Percentiles rank a stretch among this genome's conserved stretches.
Evolutionary conservation across 1,284 basidiomycete genomes (phyloP).

Genomic region (Amylostereum areolatum): DNA sequence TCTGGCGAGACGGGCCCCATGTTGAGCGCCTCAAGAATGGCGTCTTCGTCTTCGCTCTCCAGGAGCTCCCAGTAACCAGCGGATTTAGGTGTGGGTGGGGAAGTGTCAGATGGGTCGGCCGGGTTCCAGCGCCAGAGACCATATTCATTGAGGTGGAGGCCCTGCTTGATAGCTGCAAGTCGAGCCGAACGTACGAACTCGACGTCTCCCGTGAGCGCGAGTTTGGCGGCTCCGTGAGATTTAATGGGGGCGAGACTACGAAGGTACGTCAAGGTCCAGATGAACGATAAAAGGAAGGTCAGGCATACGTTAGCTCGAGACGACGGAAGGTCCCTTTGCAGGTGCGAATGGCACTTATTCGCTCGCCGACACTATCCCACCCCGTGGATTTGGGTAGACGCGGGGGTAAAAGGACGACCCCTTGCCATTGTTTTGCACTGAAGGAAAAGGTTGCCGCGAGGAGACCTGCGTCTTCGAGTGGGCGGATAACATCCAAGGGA

Average conservation of each 20-base stretch:
- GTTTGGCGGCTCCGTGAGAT: conserved; percentile 20
- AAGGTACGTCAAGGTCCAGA: neutral
- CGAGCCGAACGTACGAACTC: conserved; percentile 18
- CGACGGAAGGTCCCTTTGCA: conserved; percentile 9
- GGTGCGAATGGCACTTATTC: conserved; percentile 9
- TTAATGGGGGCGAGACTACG: conserved; percentile 19
- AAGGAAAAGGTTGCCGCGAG: conserved; percentile 1
- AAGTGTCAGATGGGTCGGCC: neutral
- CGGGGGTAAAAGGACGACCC: conserved; percentile 5
- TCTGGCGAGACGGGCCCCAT: conserved; percentile 19
- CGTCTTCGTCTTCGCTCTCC: conserved; percentile 16
- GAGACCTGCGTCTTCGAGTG: conserved; percentile 7
- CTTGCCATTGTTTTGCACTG: conserved; percentile 5
- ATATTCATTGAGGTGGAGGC: conserved; percentile 22
- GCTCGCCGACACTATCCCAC: conserved; percentile 11
- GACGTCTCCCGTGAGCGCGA: conserved; percentile 22
- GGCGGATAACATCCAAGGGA: conserved; percentile 9
- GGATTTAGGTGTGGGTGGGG: neutral
- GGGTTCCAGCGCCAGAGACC: conserved; percentile 22
- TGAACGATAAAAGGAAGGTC: neutral
- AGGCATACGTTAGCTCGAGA: conserved; percentile 10
- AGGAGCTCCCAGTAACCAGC: conserved; percentile 19
- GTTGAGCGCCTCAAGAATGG: conserved; percentile 18
- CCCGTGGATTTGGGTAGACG: neutral
- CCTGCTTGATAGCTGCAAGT: conserved; percentile 12